These are phyloP conservation scores for Trichoderma pleuroti DNA, from an alignment of 2,329 filamentous ascomycete species.

Conservation along the genomic window DNA sequence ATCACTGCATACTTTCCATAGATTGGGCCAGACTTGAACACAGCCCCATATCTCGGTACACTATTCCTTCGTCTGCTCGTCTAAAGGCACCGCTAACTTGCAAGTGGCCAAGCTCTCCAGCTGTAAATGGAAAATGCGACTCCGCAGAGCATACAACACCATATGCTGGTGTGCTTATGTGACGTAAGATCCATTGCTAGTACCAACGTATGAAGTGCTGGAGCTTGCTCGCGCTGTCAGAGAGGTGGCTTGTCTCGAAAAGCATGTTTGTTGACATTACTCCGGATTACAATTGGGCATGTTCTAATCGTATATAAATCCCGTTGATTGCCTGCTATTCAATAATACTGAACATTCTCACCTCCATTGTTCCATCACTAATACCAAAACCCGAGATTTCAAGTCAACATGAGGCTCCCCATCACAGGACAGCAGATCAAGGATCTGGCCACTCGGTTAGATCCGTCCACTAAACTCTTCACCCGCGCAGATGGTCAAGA, in stretches of 20 bases:
- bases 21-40: not conserved
- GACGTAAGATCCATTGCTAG: slow-evolving; percentile 1
- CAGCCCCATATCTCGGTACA: not conserved
- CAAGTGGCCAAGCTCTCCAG: not conserved
- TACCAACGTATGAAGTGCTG: not conserved
- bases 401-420: not conserved
- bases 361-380: not conserved
- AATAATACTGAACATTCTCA: not conserved
- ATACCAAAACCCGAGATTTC: not conserved
- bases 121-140: not conserved
- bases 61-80: not conserved
- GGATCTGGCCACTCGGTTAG: not conserved
- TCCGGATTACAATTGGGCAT: not conserved
- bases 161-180: not conserved
- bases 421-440: not conserved
- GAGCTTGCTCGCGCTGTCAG: not conserved
- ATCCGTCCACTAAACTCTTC: not conserved
- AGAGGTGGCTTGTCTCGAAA: not conserved
- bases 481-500: not conserved
- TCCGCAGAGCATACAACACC: not conserved
- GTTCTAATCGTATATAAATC: not conserved
- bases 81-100: not conserved
- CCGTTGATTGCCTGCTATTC: too few species aligned
- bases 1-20: not conserved
- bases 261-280: not conserved